phyloP scores from a whole-genome alignment of 179 eudicot species.

The Beta macrorhiza region DNA sequence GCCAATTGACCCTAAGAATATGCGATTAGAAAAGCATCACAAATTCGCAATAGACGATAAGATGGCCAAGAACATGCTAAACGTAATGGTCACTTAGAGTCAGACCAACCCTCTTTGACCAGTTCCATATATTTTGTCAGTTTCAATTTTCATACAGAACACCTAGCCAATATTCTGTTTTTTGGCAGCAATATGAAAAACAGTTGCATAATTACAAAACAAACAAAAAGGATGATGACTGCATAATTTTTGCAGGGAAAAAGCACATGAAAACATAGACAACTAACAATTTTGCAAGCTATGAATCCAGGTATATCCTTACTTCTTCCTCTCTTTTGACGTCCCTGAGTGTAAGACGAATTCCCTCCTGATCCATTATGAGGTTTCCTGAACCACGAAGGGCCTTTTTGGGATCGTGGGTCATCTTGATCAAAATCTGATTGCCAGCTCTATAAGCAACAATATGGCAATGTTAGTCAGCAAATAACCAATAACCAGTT shows the following conservation, averaged over 20 bases:
- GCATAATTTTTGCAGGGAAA: neutral
- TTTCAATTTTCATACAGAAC: neutral
- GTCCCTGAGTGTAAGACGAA: conserved; percentile 32
- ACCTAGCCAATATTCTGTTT: neutral
- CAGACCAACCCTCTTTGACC: neutral
- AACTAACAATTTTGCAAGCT: conserved; percentile 8
- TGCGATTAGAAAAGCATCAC: neutral
- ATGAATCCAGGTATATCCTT: conserved; percentile 27
- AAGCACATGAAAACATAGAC: conserved; percentile 9
- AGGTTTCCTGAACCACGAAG: conserved; percentile 59
- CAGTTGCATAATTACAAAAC: neutral
- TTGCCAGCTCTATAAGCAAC: conserved; percentile 55
- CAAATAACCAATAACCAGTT: neutral
- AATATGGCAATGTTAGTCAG: conserved; percentile 18
- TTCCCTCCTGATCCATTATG: conserved; percentile 41
- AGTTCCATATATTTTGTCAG: neutral
- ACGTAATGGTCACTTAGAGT: neutral
- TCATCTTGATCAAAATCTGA: conserved; percentile 42
- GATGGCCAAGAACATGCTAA: neutral
- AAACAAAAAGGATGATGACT: neutral
- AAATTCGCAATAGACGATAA: neutral
- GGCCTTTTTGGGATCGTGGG: conserved; percentile 43
- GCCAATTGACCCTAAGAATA: neutral
- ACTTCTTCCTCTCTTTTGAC: conserved; percentile 43
- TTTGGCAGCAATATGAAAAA: neutral